phyloP scores from a whole-genome alignment of 2,329 filamentous ascomycete genomes.

The Microdochium bolleyi region DNA sequence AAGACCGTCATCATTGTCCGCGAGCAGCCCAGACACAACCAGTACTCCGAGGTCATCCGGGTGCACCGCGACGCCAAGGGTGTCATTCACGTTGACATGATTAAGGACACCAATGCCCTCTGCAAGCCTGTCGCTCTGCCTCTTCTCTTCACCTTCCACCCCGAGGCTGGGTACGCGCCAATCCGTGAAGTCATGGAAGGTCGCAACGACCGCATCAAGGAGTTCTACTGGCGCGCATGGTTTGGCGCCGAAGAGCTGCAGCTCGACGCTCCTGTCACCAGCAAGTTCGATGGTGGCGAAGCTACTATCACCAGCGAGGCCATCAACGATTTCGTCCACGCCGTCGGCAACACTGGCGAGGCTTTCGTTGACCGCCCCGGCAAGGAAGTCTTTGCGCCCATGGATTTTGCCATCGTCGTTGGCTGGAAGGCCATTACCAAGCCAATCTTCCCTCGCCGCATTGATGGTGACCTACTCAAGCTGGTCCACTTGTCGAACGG shows the following conservation, averaged over 20 bases:
- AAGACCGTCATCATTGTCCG: slow-evolving; percentile 82
- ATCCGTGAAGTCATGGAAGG: slow-evolving; percentile 94
- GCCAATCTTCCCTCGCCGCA: slow-evolving; percentile 94
- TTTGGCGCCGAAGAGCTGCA: slow-evolving; percentile 82
- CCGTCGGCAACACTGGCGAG: slow-evolving; percentile 94
- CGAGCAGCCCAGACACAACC: slow-evolving; percentile 79
- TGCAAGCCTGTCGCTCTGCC: slow-evolving; percentile 75
- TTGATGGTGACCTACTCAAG: slow-evolving; percentile 93
- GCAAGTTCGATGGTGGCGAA: slow-evolving; percentile 83
- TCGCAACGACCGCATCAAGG: slow-evolving; percentile 96
- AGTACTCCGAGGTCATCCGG: slow-evolving; percentile 83
- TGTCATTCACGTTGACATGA: slow-evolving; percentile 81
- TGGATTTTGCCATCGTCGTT: slow-evolving; percentile 98
- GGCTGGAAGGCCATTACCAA: slow-evolving; percentile 99
- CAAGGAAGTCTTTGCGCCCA: slow-evolving; percentile 89
- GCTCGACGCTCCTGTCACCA: slow-evolving; percentile 76
- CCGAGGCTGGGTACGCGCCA: slow-evolving; percentile 93
- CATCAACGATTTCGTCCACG: slow-evolving; percentile 98
- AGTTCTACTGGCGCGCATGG: slow-evolving; percentile 98
- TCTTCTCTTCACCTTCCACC: slow-evolving; percentile 86
- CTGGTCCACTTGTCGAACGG: slow-evolving; percentile 94
- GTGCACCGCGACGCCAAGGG: slow-evolving; percentile 67
- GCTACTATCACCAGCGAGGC: slow-evolving; percentile 82
- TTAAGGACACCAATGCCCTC: slow-evolving; percentile 85
- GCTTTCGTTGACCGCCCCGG: slow-evolving; percentile 94